Percentiles rank a stretch among this genome's conserved stretches.
These are phyloP conservation scores for Dichomitus squalens DNA, from an alignment of 1,284 basidiomycete genomes.

Conservation along the genomic window DNA sequence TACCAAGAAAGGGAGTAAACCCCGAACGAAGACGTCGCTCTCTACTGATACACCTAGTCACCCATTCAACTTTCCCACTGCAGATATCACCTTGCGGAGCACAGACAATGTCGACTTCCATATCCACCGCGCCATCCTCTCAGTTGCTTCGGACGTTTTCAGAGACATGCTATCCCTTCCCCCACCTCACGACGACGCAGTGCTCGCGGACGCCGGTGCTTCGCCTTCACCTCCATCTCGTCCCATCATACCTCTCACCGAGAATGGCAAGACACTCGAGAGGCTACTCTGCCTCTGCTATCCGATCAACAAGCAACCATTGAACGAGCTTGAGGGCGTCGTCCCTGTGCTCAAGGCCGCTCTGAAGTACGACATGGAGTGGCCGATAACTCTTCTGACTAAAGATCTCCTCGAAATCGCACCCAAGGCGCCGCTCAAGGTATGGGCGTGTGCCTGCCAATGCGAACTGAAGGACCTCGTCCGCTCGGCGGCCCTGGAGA, in stretches of 20 bases:
- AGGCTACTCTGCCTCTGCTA: constrained; percentile 1
- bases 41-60: too few relatives aligned
- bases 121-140: constrained; percentile 11
- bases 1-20: too few relatives aligned
- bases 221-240: too few relatives aligned
- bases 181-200: neutral
- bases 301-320: neutral
- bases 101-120: constrained; percentile 20
- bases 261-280: neutral
- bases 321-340: neutral
- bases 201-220: neutral
- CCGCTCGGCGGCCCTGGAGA: neutral
- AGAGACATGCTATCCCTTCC: constrained; percentile 6
- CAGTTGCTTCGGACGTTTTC: constrained; percentile 29
- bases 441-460: neutral
- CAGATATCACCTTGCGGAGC: constrained; percentile 29
- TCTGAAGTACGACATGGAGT: neutral
- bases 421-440: neutral
- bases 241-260: neutral
- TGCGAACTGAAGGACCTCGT: neutral
- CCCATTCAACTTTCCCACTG: neutral
- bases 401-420: neutral
- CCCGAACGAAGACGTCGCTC: too few relatives aligned
- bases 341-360: neutral
- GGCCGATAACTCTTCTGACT: neutral